A percentile compares a stretch with the other conserved stretches of the same genome.
phyloP scores from a whole-genome alignment of 495 filamentous ascomycete genomes.

The Chaetomium fimeti region DNA sequence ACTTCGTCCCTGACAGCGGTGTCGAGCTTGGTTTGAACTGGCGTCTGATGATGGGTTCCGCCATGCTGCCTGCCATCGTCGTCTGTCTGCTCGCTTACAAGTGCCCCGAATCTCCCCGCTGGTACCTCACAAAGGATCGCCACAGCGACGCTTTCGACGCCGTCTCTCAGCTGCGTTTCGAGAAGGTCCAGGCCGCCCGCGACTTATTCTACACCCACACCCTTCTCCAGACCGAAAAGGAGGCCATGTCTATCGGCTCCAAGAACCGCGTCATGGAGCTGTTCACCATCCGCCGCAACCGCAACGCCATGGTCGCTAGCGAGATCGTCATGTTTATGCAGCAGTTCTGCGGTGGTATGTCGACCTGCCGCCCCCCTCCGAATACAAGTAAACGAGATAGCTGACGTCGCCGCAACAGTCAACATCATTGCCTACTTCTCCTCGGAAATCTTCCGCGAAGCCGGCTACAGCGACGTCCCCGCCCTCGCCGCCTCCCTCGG shows the following conservation, averaged over 20 bases:
- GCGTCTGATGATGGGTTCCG: slow-evolving; percentile 73
- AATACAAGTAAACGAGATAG: neutral
- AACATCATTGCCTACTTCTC: slow-evolving; percentile 67
- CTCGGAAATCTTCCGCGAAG: slow-evolving; percentile 39
- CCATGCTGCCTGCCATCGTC: slow-evolving; percentile 72
- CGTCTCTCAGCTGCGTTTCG: slow-evolving; percentile 60
- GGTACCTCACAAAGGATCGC: slow-evolving; percentile 60
- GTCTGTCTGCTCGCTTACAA: slow-evolving; percentile 63
- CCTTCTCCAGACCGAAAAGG: slow-evolving; percentile 46
- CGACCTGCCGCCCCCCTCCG: neutral
- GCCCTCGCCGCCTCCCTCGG: slow-evolving; percentile 74
- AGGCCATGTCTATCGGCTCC: slow-evolving; percentile 38
- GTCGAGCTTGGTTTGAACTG: slow-evolving; percentile 55
- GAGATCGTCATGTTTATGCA: slow-evolving; percentile 73
- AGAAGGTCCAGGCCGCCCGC: slow-evolving; percentile 66
- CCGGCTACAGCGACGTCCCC: slow-evolving; percentile 55
- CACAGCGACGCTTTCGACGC: slow-evolving; percentile 63
- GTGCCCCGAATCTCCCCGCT: slow-evolving; percentile 70
- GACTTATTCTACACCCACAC: slow-evolving; percentile 74
- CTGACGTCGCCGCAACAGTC: slow-evolving; percentile 39
- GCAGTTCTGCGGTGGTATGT: slow-evolving; percentile 69
- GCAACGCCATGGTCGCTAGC: slow-evolving; percentile 57
- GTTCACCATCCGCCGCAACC: slow-evolving; percentile 58
- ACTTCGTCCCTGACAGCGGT: slow-evolving; percentile 43
- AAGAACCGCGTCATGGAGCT: slow-evolving; percentile 54